Evolutionary conservation across 495 filamentous ascomycete species (phyloP).

Genomic region (Talaromyces borbonicus): DNA sequence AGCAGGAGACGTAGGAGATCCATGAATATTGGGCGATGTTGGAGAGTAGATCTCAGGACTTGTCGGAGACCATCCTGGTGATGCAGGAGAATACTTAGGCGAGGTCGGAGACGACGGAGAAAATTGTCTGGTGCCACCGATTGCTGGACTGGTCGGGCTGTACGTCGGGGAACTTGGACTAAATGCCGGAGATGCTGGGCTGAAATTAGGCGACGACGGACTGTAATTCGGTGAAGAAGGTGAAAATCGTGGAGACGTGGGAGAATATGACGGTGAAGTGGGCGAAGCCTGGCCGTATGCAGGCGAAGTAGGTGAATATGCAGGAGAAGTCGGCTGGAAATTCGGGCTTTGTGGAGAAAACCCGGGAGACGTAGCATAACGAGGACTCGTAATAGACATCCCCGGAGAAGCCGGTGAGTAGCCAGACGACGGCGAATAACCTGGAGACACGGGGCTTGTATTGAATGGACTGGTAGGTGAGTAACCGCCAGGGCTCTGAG

Average conservation of each 20-base stretch:
- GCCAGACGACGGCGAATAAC: constrained; percentile 64
- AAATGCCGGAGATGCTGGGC: constrained; percentile 49
- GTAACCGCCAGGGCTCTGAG: constrained; percentile 59
- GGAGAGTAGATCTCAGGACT: constrained; percentile 66
- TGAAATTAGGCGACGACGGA: constrained; percentile 54
- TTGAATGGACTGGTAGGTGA: constrained; percentile 70
- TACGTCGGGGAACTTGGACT: constrained; percentile 53
- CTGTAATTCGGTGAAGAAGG: constrained; percentile 60
- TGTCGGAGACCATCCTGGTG: constrained; percentile 59
- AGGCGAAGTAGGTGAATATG: constrained; percentile 78
- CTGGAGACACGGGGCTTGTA: constrained; percentile 66
- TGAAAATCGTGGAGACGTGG: constrained; percentile 75
- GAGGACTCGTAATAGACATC: constrained; percentile 48
- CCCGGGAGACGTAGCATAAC: constrained; percentile 40
- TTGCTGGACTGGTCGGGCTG: constrained; percentile 58
- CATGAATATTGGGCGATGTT: constrained; percentile 60
- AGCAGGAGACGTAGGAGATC: constrained; percentile 44
- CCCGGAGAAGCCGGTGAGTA: constrained; percentile 56
- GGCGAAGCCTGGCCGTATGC: constrained; percentile 54
- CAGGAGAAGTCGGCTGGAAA: constrained; percentile 67
- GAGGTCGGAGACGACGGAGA: constrained; percentile 65
- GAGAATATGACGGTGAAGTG: constrained; percentile 65
- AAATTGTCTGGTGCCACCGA: constrained; percentile 35
- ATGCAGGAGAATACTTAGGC: constrained; percentile 66
- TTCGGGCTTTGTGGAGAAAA: constrained; percentile 60